Evolutionary conservation across 2,329 filamentous ascomycete species (phyloP).

Genomic region (Ophiostoma ips): DNA sequence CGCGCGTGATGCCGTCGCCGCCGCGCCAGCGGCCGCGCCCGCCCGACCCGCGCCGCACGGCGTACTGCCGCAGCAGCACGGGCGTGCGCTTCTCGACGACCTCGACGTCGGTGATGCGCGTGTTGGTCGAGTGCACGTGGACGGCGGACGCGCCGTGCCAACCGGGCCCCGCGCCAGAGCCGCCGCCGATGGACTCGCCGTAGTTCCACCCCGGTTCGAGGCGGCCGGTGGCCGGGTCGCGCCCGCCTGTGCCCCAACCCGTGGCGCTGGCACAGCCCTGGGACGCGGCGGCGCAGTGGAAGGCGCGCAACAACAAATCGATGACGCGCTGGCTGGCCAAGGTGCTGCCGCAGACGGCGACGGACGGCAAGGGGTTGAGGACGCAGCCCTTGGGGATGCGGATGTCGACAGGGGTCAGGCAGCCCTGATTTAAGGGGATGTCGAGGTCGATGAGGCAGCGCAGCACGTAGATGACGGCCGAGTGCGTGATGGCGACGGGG

Average conservation of each 20-base stretch:
- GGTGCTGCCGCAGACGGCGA: constrained; percentile 29
- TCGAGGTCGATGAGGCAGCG: constrained; percentile 22
- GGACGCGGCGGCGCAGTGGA: constrained; percentile 16
- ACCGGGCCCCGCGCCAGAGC: constrained; percentile 20
- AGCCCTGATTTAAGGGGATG: constrained; percentile 27
- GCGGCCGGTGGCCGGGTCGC: constrained; percentile 7
- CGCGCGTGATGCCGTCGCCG: constrained; percentile 22
- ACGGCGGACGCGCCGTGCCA: constrained; percentile 20
- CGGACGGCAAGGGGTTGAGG: constrained; percentile 18
- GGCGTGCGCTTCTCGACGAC: constrained; percentile 23
- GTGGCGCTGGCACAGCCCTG: constrained; percentile 22
- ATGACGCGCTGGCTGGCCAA: constrained; percentile 21
- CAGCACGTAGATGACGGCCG: constrained; percentile 26
- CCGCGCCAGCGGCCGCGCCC: constrained; percentile 20
- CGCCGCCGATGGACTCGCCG: constrained; percentile 23
- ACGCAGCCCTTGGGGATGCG: constrained; percentile 20
- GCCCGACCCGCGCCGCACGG: constrained; percentile 19
- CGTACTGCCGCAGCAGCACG: constrained; percentile 20
- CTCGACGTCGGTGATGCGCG: constrained; percentile 21
- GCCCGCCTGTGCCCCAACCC: constrained; percentile 18
- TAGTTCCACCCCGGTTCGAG: constrained; percentile 17
- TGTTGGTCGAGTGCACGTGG: constrained; percentile 22
- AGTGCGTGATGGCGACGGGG: constrained; percentile 12
- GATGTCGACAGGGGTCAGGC: constrained; percentile 23
- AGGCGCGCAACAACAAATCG: constrained; percentile 21